Evolutionary conservation across 1,139 yeast genomes (phyloP).

Genomic region (Nakaseomyces glabratus): DNA sequence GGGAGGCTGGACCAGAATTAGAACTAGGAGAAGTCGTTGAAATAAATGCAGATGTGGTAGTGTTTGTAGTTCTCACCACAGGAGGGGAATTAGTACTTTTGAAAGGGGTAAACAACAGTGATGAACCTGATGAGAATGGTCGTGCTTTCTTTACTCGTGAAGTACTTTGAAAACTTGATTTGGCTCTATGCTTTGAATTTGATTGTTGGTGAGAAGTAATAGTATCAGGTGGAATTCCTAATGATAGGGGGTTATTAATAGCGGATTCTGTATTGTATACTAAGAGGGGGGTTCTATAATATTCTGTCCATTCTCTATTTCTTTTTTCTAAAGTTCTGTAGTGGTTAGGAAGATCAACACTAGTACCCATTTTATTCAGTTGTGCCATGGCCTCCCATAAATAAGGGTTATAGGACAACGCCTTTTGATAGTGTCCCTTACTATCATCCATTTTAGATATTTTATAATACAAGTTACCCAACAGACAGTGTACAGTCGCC

Average conservation of each 20-base stretch:
- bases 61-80: conserved; percentile 2
- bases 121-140: conserved; percentile 2
- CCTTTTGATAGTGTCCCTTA: conserved; percentile 56
- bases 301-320: no score
- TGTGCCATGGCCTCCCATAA: conserved; percentile 83
- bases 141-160: conserved; percentile 3
- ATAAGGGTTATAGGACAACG: conserved; percentile 65
- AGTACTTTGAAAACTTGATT: neutral
- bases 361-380: conserved; percentile 63
- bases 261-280: neutral
- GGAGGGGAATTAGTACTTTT: conserved; percentile 6
- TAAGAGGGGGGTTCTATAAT: no score
- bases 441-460: conserved; percentile 58
- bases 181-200: neutral
- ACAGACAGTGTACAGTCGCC: conserved; percentile 52
- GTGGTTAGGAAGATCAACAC: conserved; percentile 43
- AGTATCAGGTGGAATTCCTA: no score
- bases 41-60: conserved; percentile 3
- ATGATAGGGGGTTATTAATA: neutral
- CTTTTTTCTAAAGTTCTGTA: conserved; percentile 11
- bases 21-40: conserved; percentile 1
- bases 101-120: conserved; percentile 2
- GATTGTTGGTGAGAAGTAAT: conserved; percentile 2
- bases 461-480: conserved; percentile 61
- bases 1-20: no score